These are phyloP conservation scores for Lipomyces orientalis DNA, from an alignment of 805 yeast genomes.

Conservation along the genomic window DNA sequence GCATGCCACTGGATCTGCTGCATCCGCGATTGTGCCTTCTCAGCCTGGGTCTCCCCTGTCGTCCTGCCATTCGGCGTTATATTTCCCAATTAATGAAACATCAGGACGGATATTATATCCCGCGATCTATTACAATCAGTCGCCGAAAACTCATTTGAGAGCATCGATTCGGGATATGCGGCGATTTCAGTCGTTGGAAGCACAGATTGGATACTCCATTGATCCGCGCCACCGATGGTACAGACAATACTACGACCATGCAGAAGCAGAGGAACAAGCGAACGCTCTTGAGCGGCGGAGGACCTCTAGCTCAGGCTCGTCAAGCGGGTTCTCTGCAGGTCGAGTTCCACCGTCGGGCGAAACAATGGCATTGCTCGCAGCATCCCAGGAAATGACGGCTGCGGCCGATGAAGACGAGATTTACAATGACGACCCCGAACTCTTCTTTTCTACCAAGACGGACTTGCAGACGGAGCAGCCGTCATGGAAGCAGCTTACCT, in stretches of 20 bases:
- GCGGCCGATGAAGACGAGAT: constrained; percentile 34
- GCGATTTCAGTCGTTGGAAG: constrained; percentile 32
- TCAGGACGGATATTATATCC: constrained; percentile 28
- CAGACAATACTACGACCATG: constrained; percentile 11
- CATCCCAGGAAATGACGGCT: constrained; percentile 29
- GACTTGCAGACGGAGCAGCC: constrained; percentile 38
- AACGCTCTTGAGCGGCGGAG: constrained; percentile 22
- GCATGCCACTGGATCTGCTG: constrained; percentile 30
- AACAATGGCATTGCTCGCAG: constrained; percentile 28
- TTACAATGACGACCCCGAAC: constrained; percentile 35
- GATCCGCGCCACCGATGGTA: constrained; percentile 37
- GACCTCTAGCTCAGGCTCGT: constrained; percentile 22
- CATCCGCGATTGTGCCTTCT: constrained; percentile 11
- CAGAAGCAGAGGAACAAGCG: constrained; percentile 11
- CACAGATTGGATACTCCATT: constrained; percentile 33
- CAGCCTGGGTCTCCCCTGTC: constrained; percentile 29
- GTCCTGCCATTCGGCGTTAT: constrained; percentile 12
- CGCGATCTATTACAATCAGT: constrained; percentile 4
- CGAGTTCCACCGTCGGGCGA: constrained; percentile 14
- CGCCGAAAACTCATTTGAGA: constrained; percentile 17
- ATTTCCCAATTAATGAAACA: constrained; percentile 13
- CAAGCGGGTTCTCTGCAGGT: constrained; percentile 15
- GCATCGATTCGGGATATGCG: constrained; percentile 36
- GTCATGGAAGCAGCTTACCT: constrained; percentile 63
- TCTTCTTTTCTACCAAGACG: constrained; percentile 36